Base-by-base conservation (phyloP, 495 filamentous ascomycete species). In the Penicillium waksmanii region DNA sequence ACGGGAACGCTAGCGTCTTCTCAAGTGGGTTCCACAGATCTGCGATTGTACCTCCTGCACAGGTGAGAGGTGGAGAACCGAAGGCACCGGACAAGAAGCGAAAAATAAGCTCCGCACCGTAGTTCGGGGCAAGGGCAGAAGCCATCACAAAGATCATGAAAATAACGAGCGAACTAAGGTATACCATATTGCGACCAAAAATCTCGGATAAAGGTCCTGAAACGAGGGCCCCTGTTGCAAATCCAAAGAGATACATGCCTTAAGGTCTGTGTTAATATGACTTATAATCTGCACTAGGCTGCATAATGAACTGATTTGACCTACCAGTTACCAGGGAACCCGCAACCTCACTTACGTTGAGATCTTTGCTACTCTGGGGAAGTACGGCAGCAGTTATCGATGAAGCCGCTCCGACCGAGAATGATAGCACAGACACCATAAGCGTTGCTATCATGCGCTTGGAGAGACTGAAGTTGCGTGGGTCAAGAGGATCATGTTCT, bases 191-290 rank as follows among this genome's bases (percentile, higher is more conserved):
- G 84, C 36, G 15, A 73, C 73, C 9, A 83, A 63, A 0, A 82
- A 79, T 2, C 71, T 59, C 10, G 82, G 79, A 64, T 91, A 90
- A 11, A 87, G 77, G 17, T 81, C 82, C 15, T 89, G 66, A 2
- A 85, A 83, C 70, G 1, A 84, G 66, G 0, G 75, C 74, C 12
- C 78, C 88, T 13, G 76, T 66, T 0, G 83, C 86, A 62, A 89
- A 89, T 3, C 87, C 88, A 35, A 85, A 68, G 0, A 92, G 74
- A 60, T 84, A 91, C 2, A 89, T 47, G 5, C 83, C 84, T 58
- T 58, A 42, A 44, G 0, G 18, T 13, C 18, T 2, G 17, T 23
- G 15, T 58, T 52, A 57, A 56, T 36, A 31, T 17, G 17, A 21
- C 15, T 38, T 15, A 11, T n/a, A 18, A 44, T 23, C 2, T 25